These are phyloP conservation scores for Periconia digitata DNA, from an alignment of 2,329 filamentous ascomycete genomes.

Conservation along the genomic window DNA sequence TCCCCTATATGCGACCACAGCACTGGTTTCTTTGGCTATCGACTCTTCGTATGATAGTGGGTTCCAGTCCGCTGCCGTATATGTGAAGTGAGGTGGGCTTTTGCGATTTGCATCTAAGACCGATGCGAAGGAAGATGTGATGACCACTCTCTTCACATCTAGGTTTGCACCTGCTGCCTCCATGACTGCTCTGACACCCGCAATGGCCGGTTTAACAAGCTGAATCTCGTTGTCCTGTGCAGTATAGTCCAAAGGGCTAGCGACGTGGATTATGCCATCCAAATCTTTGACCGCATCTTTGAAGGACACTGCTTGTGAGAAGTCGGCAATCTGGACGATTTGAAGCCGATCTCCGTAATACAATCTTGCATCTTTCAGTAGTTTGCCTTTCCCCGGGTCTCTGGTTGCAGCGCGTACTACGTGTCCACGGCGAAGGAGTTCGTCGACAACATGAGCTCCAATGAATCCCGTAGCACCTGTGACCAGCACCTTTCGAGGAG, in stretches of 20 bases:
- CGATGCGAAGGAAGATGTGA: constrained; percentile 18
- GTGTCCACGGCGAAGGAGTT: constrained; percentile 12
- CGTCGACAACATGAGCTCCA: constrained; percentile 22
- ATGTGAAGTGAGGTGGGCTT: constrained; percentile 14
- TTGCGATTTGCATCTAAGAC: constrained; percentile 12
- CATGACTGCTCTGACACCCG: constrained; percentile 49
- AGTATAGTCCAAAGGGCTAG: constrained; percentile 50
- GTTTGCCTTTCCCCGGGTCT: constrained; percentile 17
- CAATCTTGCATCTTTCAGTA: constrained; percentile 43
- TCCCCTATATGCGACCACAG: constrained; percentile 21
- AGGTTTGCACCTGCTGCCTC: constrained; percentile 19
- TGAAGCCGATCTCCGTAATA: constrained; percentile 43
- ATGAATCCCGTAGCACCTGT: constrained; percentile 28
- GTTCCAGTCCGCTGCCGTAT: constrained; percentile 30
- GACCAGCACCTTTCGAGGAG: constrained; percentile 16
- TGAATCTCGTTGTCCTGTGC: constrained; percentile 50
- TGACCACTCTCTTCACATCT: constrained; percentile 20
- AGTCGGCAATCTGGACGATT: constrained; percentile 49
- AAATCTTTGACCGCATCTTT: constrained; percentile 45
- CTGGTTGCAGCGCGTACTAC: constrained; percentile 17
- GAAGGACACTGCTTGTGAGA: constrained; percentile 43
- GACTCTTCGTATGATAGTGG: constrained; percentile 25
- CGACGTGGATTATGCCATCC: constrained; percentile 50
- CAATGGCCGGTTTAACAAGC: constrained; percentile 50
- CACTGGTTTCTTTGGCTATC: constrained; percentile 10